Percentiles rank a stretch among this genome's conserved stretches.
Evolutionary conservation across 148 eudicot species (phyloP).

Genomic region (Vaccinium corymbosum): DNA sequence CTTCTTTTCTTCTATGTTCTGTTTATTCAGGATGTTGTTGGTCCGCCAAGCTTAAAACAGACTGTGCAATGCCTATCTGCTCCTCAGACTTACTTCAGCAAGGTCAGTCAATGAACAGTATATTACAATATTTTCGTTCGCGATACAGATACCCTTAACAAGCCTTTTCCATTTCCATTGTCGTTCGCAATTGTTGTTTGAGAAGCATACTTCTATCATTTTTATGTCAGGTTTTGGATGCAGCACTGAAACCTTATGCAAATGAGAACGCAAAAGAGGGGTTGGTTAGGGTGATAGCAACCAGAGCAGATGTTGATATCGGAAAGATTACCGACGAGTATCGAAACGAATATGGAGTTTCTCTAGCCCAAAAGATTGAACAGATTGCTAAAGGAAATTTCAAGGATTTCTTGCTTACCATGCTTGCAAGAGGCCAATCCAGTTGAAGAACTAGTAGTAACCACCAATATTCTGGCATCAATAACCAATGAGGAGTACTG

Average conservation of each 20-base stretch:
- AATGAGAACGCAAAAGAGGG: conserved; percentile 60
- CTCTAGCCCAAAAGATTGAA: conserved; percentile 23
- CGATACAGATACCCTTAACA: no score
- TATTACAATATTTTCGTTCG: no score
- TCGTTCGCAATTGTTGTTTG: no score
- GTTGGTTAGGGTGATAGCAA: conserved; percentile 49
- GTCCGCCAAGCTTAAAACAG: conserved; percentile 29
- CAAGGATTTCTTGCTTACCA: conserved; percentile 62
- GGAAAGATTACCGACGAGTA: background rate
- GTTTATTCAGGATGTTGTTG: conserved; percentile 47
- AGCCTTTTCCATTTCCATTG: background rate
- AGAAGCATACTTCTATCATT: background rate
- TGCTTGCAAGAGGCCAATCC: conserved; percentile 16
- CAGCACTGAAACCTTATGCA: conserved; percentile 40
- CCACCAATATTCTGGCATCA: background rate
- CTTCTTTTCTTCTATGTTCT: background rate
- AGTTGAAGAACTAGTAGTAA: background rate
- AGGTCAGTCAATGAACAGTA: conserved; percentile 30
- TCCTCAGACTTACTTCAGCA: conserved; percentile 52
- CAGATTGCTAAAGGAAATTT: conserved; percentile 59
- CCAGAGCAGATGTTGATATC: conserved; percentile 44
- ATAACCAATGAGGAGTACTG: no score
- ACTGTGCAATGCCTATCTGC: conserved; percentile 51
- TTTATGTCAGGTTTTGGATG: conserved; percentile 43
- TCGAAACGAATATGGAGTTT: no score